Percentiles rank a stretch among this genome's conserved stretches.
Evolutionary conservation across 768 basidiomycete species (phyloP).

Genomic region (Rhodotorula kratochvilovae): DNA sequence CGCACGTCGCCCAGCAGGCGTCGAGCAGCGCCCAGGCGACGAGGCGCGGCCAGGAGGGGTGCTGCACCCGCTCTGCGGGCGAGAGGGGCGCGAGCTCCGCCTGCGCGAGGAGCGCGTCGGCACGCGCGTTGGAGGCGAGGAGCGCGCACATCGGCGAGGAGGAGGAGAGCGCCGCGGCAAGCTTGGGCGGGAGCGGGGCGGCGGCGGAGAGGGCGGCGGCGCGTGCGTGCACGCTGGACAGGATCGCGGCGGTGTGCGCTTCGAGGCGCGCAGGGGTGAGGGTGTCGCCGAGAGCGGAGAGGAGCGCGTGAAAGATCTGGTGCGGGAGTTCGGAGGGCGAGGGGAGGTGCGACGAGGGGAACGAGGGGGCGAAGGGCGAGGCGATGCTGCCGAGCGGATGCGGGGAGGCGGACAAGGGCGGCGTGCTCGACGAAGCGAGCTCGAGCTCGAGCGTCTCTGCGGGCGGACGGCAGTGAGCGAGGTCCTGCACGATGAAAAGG

Average conservation of each 20-base stretch:
- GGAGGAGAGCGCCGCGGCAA: neutral
- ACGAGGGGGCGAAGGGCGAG: too few relatives aligned
- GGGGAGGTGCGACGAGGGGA: neutral
- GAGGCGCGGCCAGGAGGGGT: neutral
- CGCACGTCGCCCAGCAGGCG: slow-evolving; percentile 1
- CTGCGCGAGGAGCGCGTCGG: neutral
- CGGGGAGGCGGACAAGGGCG: neutral
- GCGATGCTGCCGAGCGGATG: neutral
- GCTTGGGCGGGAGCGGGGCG: too few relatives aligned
- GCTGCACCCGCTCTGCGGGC: neutral
- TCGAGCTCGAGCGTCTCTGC: slow-evolving; percentile 12
- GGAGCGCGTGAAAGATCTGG: neutral
- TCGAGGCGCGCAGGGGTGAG: neutral
- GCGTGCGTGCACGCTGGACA: neutral
- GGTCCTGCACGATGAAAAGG: neutral
- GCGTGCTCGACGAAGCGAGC: neutral
- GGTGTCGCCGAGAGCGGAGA: neutral
- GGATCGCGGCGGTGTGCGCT: neutral
- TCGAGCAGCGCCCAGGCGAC: neutral
- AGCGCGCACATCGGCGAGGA: neutral
- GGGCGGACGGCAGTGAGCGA: neutral
- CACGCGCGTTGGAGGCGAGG: neutral
- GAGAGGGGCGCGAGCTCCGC: neutral
- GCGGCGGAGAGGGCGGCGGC: neutral
- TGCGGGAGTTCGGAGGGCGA: neutral